These are phyloP conservation scores for Dendrocalamus latiflorus DNA, from an alignment of 202 grass and related monocot genomes.

Conservation along the genomic window DNA sequence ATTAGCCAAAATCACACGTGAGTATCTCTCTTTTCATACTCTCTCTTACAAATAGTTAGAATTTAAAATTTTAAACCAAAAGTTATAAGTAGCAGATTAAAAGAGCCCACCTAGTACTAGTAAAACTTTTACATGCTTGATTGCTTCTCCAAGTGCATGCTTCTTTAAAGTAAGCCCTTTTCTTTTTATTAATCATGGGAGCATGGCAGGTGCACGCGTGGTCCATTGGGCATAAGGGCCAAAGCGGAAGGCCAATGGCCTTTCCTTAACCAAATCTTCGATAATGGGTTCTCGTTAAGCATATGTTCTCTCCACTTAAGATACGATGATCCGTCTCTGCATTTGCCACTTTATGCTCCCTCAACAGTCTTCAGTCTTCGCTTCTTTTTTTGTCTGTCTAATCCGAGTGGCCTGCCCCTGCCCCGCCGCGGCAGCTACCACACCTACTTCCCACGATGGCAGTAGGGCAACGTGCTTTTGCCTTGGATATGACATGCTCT, in stretches of 20 bases:
- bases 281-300: neutral
- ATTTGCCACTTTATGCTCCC: slow-evolving; percentile 22
- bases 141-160: neutral
- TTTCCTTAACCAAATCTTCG: slow-evolving; percentile 16
- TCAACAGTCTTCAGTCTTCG: too few relatives aligned
- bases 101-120: too few relatives aligned
- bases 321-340: slow-evolving; percentile 40
- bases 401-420: slow-evolving; percentile 10
- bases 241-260: slow-evolving; percentile 22
- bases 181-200: neutral
- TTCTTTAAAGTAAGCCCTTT: neutral
- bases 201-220: neutral
- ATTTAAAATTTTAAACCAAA: too few relatives aligned
- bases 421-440: neutral
- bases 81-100: too few relatives aligned
- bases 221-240: neutral
- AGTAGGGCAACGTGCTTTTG: slow-evolving; percentile 58
- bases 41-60: too few relatives aligned
- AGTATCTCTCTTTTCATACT: too few relatives aligned
- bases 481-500: slow-evolving; percentile 66
- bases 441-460: neutral
- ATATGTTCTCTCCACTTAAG: too few relatives aligned
- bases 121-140: neutral
- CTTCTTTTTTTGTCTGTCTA: slow-evolving; percentile 35
- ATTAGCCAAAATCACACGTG: rapidly evolving